These are phyloP conservation scores for Russula ochroleuca DNA, from an alignment of 768 basidiomycete species.

Conservation along the genomic window DNA sequence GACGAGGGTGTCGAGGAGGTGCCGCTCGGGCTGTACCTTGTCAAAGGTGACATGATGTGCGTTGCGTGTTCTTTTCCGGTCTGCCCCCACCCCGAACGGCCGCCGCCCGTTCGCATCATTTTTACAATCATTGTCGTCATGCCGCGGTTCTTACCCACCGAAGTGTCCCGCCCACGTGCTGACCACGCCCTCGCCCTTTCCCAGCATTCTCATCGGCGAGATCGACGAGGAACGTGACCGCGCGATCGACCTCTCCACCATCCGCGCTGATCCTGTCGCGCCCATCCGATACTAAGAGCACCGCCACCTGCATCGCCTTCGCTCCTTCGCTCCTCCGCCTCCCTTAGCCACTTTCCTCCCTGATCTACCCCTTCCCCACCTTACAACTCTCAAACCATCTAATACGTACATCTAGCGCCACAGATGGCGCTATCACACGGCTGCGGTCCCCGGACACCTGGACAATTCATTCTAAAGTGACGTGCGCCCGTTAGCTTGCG, in stretches of 20 bases:
- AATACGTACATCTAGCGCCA: neutral
- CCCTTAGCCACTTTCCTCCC: neutral
- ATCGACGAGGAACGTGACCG: slow-evolving; percentile 79
- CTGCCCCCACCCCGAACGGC: too few species aligned
- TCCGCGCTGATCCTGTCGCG: slow-evolving; percentile 85
- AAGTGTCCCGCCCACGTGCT: neutral
- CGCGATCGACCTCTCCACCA: slow-evolving; percentile 64
- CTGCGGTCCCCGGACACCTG: slow-evolving; percentile 7
- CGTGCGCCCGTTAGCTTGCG: neutral
- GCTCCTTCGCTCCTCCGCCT: too few species aligned
- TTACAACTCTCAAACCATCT: neutral
- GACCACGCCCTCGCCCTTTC: neutral
- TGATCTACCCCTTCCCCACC: neutral
- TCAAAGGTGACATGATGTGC: slow-evolving; percentile 98
- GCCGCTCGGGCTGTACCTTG: slow-evolving; percentile 90
- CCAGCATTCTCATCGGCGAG: slow-evolving; percentile 75
- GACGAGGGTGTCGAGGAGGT: slow-evolving; percentile 95
- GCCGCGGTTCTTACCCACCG: neutral
- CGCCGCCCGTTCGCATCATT: neutral
- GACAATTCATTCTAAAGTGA: neutral
- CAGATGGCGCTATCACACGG: too few species aligned
- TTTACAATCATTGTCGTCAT: too few species aligned
- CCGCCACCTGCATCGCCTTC: neutral
- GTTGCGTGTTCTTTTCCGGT: slow-evolving; percentile 34
- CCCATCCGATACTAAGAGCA: slow-evolving; percentile 64